phyloP scores from a whole-genome alignment of 495 filamentous ascomycete genomes.

The Penicillium arizonense region DNA sequence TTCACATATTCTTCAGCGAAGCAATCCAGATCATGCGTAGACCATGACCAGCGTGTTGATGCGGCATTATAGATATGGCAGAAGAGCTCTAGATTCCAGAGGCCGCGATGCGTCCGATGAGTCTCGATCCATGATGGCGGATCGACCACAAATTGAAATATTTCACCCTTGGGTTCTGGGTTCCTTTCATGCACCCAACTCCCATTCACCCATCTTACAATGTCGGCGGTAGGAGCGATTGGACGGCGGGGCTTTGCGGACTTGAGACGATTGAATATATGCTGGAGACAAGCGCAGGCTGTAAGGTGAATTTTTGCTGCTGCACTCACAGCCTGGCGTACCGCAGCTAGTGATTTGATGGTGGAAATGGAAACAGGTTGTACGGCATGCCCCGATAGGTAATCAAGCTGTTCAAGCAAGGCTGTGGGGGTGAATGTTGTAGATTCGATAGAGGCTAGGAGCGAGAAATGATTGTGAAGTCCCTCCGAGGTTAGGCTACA shows the following conservation, averaged over 20 bases:
- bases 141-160: conserved; percentile 1
- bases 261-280: neutral
- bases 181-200: neutral
- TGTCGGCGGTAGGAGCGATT: neutral
- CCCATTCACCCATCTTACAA: neutral
- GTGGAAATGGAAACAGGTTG: neutral
- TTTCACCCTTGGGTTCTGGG: neutral
- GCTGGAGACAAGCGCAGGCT: neutral
- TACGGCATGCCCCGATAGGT: neutral
- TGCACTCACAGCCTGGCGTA: neutral
- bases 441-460: neutral
- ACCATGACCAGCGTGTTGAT: conserved; percentile 2
- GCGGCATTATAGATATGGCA: neutral
- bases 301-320: neutral
- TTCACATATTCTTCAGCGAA: conserved; percentile 1
- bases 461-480: neutral
- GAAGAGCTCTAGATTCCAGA: conserved; percentile 2
- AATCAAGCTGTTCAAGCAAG: neutral
- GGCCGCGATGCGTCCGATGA: conserved; percentile 4
- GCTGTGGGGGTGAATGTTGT: neutral
- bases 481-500: neutral
- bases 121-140: conserved; percentile 1
- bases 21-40: neutral
- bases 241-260: conserved; percentile 3
- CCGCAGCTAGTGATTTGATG: neutral